Evolutionary conservation across 2,329 filamentous ascomycete species (phyloP), one percentile per base, ranked within the genome.

Genomic region (Penicillium italicum): DNA sequence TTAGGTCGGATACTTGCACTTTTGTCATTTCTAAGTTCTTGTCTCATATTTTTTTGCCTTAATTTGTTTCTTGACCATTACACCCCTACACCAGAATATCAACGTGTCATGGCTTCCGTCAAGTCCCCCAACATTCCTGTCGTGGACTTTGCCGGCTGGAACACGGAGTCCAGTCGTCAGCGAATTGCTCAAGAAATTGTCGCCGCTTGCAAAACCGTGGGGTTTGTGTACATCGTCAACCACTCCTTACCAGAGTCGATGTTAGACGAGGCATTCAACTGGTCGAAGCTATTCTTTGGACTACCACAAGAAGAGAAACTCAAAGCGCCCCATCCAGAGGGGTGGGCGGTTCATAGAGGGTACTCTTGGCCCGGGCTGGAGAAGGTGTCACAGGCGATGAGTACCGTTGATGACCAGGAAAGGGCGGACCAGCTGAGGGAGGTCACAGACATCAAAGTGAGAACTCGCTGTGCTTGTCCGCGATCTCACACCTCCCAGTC

Each of bases 351-450:
- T 2, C 79, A 83, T 63, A 74, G 81, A 45, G 81, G 81, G n/a
- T 83, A 83, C 62, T 82, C 79, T 1, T 80, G 79, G 74, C 79
- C 79, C 0, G 80, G 80, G 0, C 61, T 80, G 47, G 81, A 83
- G 66, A 82, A 82, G 60, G 79, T 81, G 5, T 79, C 78, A 11
- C 77, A 79, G 60, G 73, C 74, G 7, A 74, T 77, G 16, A 69
- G 67, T 37, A 75, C 74, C 2, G 71, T 62, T 30, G 68, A 74
- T 7, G 74, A 79, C 31, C 70, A 77, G n/a, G 71, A 75, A 26
- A 69, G 72, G 28, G 71, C 72, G 9, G 68, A 72, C 18, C 72
- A 76, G 55, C 62, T 80, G 54, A 71, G 80, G 50, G 74, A 76
- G 46, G 66, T 81, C 3, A 70, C 70, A n/a, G 80, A 83, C 65